phyloP scores from a whole-genome alignment of 2,329 filamentous ascomycete genomes.

The Cryphonectria radicalis region DNA sequence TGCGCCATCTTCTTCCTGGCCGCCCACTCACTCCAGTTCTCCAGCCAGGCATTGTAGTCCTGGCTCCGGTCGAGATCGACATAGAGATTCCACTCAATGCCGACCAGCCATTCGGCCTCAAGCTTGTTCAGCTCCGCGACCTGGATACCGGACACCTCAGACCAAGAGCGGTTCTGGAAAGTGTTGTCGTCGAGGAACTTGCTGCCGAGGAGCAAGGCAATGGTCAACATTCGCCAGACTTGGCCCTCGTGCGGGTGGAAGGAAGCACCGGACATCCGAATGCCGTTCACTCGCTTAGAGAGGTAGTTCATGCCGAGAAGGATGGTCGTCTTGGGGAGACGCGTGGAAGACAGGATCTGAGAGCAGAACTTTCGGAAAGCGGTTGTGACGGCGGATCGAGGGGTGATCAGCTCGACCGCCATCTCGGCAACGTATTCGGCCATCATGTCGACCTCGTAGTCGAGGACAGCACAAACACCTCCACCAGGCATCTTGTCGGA shows the following conservation, averaged over 20 bases:
- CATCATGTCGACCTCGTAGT: conserved; percentile 97
- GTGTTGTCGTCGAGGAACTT: conserved; percentile 98
- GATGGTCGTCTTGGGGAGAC: conserved; percentile 89
- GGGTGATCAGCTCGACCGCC: conserved; percentile 65
- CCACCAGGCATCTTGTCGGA: conserved; percentile 64
- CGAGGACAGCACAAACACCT: conserved; percentile 89
- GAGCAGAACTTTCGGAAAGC: conserved; percentile 91
- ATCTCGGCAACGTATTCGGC: conserved; percentile 93
- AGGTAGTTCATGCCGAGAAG: conserved; percentile 89
- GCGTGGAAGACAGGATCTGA: conserved; percentile 87
- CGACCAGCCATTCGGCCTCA: conserved; percentile 85
- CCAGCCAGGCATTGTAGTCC: conserved; percentile 67
- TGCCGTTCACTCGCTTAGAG: conserved; percentile 78
- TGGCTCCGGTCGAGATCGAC: conserved; percentile 80
- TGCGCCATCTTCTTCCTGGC: conserved; percentile 58
- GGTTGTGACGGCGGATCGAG: conserved; percentile 60
- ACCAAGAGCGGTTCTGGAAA: conserved; percentile 96
- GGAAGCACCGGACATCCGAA: conserved; percentile 57
- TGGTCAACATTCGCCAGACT: conserved; percentile 85
- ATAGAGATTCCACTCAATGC: conserved; percentile 84
- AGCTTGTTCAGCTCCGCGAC: conserved; percentile 83
- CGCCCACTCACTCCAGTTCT: conserved; percentile 63
- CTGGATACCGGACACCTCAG: conserved; percentile 88
- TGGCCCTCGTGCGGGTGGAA: conserved; percentile 69
- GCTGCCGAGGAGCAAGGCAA: conserved; percentile 83